phyloP scores from a whole-genome alignment of 192 early-diverging fungal genomes.

The Pilaira anomala region DNA sequence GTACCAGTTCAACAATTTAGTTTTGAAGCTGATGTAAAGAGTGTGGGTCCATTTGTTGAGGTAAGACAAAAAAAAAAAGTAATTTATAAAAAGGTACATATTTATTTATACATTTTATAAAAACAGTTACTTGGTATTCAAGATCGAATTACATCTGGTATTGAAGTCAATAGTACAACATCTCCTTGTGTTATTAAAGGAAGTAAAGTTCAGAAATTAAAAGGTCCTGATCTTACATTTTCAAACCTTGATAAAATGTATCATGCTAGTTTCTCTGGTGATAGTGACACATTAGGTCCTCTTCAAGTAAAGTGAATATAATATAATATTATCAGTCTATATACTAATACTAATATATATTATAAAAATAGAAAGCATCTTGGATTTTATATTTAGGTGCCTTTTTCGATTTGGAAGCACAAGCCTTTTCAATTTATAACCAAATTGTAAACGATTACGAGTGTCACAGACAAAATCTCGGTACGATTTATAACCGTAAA shows the following conservation, averaged over 20 bases:
- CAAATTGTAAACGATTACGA: neutral
- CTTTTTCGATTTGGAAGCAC: neutral
- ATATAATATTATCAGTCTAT: neutral
- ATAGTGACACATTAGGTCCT: neutral
- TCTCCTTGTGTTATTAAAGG: neutral
- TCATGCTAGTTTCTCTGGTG: neutral
- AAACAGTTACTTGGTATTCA: neutral
- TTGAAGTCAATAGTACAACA: neutral
- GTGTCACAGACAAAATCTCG: neutral
- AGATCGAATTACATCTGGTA: neutral
- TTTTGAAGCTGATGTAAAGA: neutral
- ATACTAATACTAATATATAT: too few relatives aligned
- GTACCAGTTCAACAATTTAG: neutral
- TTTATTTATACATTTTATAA: too few relatives aligned
- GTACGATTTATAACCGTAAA: neutral
- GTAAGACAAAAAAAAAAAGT: neutral
- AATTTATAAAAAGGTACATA: too few relatives aligned
- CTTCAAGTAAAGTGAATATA: neutral
- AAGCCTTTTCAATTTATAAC: neutral
- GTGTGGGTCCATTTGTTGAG: slow-evolving; percentile 1
- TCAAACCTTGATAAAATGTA: neutral
- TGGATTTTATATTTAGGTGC: slow-evolving; percentile 9
- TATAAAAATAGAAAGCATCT: slow-evolving; percentile 18
- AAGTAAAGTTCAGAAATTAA: neutral
- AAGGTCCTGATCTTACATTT: neutral